A percentile compares a stretch with the other conserved stretches of the same genome.
Conservation (phyloP, 1,284 basidiomycete species). For the Cystobasidiaceae sp. region DNA sequence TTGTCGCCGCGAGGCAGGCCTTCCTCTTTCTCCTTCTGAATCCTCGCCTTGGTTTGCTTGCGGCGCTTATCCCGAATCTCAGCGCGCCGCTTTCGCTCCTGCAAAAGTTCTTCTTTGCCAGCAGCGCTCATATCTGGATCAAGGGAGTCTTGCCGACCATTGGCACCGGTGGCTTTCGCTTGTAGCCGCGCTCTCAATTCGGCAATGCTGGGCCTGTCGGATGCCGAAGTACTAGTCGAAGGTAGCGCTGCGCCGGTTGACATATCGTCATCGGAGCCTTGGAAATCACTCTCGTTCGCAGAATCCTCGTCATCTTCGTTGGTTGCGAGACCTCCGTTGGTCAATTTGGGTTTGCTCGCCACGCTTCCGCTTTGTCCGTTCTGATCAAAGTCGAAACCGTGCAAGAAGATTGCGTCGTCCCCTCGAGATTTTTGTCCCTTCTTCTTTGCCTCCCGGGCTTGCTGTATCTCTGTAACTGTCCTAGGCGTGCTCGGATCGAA, state of each 20-base stretch:
- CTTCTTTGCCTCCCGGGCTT: slow-evolving; percentile 52
- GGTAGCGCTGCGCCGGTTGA: slow-evolving; percentile 33
- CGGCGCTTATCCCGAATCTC: slow-evolving; percentile 74
- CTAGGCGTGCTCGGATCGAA: slow-evolving; percentile 85
- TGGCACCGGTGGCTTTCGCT: slow-evolving; percentile 58
- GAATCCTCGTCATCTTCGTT: slow-evolving; percentile 47
- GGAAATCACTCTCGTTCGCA: slow-evolving; percentile 42
- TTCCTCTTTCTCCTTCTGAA: slow-evolving; percentile 52
- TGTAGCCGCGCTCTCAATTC: slow-evolving; percentile 73
- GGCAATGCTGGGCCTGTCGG: slow-evolving; percentile 52
- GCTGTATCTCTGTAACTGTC: slow-evolving; percentile 66
- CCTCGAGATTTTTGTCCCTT: slow-evolving; percentile 27
- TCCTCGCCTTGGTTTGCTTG: slow-evolving; percentile 61
- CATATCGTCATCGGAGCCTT: slow-evolving; percentile 41
- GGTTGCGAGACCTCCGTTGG: no score
- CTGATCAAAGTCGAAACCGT: slow-evolving; percentile 44
- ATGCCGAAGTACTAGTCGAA: slow-evolving; percentile 3
- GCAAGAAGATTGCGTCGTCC: slow-evolving; percentile 38
- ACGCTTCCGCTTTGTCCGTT: slow-evolving; percentile 9
- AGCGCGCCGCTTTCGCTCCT: slow-evolving; percentile 69
- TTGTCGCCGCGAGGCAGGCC: neutral
- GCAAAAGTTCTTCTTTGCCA: slow-evolving; percentile 68
- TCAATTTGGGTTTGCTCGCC: no score
- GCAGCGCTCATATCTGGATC: slow-evolving; percentile 41
- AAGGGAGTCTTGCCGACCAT: slow-evolving; percentile 50